phyloP scores from a whole-genome alignment of 306 rosid genomes.

The Fragaria iinumae region DNA sequence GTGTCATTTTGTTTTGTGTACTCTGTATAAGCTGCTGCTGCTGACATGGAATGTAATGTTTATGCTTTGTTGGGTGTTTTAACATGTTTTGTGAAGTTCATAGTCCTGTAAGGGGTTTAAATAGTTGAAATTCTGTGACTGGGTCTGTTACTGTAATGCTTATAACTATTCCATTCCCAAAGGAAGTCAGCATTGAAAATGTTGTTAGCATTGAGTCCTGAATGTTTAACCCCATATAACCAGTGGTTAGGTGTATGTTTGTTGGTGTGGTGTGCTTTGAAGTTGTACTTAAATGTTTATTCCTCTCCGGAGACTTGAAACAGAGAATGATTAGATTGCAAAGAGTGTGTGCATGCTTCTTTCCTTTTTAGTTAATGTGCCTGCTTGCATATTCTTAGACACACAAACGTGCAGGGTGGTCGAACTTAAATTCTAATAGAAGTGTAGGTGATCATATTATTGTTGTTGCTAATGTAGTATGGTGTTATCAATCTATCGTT shows the following conservation, averaged over 20 bases:
- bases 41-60: not conserved
- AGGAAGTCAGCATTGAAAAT: not conserved
- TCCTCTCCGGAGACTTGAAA: not conserved
- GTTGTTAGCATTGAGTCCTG: not conserved
- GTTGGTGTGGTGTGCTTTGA: not conserved
- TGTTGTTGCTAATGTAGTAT: not conserved
- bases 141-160: not conserved
- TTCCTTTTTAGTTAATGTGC: not conserved
- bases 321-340: not conserved
- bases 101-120: not conserved
- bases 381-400: not conserved
- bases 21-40: not conserved
- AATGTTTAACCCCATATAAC: not conserved
- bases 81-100: not conserved
- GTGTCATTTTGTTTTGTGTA: not conserved
- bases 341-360: not conserved
- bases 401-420: not conserved
- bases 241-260: not conserved
- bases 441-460: not conserved
- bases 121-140: not conserved
- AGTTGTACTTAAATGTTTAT: not conserved
- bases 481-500: not conserved
- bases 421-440: not conserved
- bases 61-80: not conserved
- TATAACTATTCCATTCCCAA: not conserved